These are phyloP conservation scores for Exsudoporus frostii DNA, from an alignment of 768 basidiomycete genomes.

Conservation along the genomic window DNA sequence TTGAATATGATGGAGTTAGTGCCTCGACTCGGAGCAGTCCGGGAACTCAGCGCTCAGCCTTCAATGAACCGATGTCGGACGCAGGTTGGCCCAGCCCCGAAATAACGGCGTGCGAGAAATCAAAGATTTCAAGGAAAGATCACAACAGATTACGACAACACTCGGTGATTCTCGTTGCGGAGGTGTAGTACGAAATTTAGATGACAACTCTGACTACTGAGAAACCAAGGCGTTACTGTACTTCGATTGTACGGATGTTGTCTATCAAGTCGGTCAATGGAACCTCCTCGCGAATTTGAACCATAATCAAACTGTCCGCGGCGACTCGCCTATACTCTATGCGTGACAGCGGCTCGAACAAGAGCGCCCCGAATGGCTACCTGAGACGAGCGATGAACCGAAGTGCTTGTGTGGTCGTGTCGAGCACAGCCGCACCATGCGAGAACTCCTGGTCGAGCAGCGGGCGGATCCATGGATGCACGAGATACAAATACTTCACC, in stretches of 20 bases:
- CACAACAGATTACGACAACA: too few species aligned
- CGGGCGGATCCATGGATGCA: conserved; percentile 12
- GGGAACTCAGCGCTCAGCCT: too few species aligned
- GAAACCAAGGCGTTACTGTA: not conserved
- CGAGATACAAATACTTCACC: conserved; percentile 1
- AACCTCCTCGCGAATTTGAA: conserved; percentile 2
- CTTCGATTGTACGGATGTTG: conserved; percentile 3
- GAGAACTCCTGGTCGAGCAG: conserved; percentile 1
- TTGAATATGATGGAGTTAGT: too few species aligned
- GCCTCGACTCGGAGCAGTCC: too few species aligned
- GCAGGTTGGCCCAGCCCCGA: too few species aligned
- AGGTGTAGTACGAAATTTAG: not conserved
- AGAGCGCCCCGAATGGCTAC: conserved; percentile 5
- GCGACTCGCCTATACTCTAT: conserved; percentile 7
- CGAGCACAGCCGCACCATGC: not conserved
- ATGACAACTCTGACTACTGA: not conserved
- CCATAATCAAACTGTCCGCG: conserved; percentile 3
- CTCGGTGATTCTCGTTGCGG: too few species aligned
- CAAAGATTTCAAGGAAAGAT: too few species aligned
- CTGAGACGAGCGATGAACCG: not conserved
- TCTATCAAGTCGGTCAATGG: too few species aligned
- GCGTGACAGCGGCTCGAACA: not conserved
- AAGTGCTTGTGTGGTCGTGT: not conserved
- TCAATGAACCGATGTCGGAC: too few species aligned
- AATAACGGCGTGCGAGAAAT: too few species aligned